Evolutionary conservation across 2,329 filamentous ascomycete species (phyloP), one percentile per base, ranked within the genome.

Genomic region (Corinectria fuckeliana): DNA sequence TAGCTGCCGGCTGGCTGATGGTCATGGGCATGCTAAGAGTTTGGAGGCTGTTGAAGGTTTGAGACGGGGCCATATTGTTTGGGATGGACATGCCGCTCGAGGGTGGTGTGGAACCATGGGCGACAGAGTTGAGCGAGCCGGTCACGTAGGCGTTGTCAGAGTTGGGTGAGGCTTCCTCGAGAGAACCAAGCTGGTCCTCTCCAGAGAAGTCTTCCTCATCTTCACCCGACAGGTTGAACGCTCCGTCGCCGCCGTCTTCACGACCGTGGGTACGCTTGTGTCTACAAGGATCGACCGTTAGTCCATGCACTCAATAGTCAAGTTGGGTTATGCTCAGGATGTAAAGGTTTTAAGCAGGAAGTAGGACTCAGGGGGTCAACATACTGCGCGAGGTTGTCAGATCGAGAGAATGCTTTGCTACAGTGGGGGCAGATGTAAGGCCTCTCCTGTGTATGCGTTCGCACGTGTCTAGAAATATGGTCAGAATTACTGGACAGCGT

Each of bases 361-460:
- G 74, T 71, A 76, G 62, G 63, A 74, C 77, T 66, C 72, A 79
- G 77, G 76, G 60, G 71, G 74, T 73, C 70, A 14, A 74, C 86
- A 80, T 92, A 96, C 91, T 99, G 95, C 77, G 95, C 95, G 79
- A 99, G 90, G 78, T 99, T 99, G 82, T 99, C 95, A 73, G 94
- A 98, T 80, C 95, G 86, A 60, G 95, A 98, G 79, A 99, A 99
- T 67, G 94, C 94, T 84, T 98, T 98, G 85, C 91, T 97, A 87
- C 95, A 99, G 78, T 96, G 90, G 70, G 91, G 91, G 86, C 95
- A 99, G 75, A 96, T 90, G 80, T 99, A 99, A 70, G 95, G 95
- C 81, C 94, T 92, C 84, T 99, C 95, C 84, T 99, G 95, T 56
- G 95, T 99, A 84, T 99, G 95, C 73, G 95, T 99, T 81, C 95